Evolutionary conservation across 1,139 yeast genomes (phyloP).

Genomic region (Suzukiozyma palmioleophila): DNA sequence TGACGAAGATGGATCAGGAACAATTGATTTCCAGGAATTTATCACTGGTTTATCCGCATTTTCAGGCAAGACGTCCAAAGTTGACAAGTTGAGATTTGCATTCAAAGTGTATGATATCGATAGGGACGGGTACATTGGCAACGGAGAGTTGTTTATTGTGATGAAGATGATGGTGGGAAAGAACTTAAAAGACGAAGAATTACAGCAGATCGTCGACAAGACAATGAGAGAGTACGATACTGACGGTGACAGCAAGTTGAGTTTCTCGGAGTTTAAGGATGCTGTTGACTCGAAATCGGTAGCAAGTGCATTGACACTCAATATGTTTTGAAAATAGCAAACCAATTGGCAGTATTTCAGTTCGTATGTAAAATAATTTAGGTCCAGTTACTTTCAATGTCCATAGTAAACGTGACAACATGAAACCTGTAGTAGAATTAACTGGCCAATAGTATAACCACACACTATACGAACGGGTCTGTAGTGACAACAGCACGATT

Average conservation of each 20-base stretch:
- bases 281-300: conserved; percentile 68
- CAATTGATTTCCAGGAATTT: conserved; percentile 93
- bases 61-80: conserved; percentile 80
- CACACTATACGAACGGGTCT: too few species aligned
- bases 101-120: conserved; percentile 95
- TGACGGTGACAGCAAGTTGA: conserved; percentile 86
- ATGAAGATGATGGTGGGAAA: conserved; percentile 97
- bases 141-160: conserved; percentile 90
- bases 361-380: too few species aligned
- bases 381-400: too few species aligned
- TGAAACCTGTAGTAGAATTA: too few species aligned
- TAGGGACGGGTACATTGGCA: conserved; percentile 89
- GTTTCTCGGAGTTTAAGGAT: conserved; percentile 79
- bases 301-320: conserved; percentile 55
- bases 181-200: conserved; percentile 77
- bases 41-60: conserved; percentile 87
- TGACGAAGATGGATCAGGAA: conserved; percentile 90
- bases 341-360: too few species aligned
- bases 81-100: conserved; percentile 83
- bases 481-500: too few species aligned
- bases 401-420: too few species aligned
- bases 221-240: conserved; percentile 92
- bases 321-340: conserved; percentile 23
- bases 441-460: too few species aligned
- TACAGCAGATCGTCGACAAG: conserved; percentile 93